Conservation (phyloP, 305 asterid species). For the Fraxinus angustifolia region DNA sequence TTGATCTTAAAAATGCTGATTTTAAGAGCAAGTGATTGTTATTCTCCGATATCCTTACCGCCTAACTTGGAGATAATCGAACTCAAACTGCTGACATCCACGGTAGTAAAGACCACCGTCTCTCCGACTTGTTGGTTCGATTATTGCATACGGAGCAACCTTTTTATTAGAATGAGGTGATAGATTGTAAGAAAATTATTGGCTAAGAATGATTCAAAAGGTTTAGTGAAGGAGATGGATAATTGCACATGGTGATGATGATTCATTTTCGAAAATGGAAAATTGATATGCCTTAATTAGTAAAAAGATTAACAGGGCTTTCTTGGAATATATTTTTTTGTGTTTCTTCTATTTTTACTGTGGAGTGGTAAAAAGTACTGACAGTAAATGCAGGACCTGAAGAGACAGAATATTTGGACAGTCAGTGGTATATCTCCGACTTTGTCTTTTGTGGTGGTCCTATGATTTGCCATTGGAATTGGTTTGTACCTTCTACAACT, state of each 20-base stretch:
- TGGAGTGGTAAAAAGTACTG: slow-evolving; percentile 14
- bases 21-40: neutral
- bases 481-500: neutral
- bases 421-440: slow-evolving; percentile 26
- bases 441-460: slow-evolving; percentile 8
- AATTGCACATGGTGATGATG: slow-evolving; percentile 24
- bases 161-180: neutral
- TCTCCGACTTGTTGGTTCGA: neutral
- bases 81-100: neutral
- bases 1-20: neutral
- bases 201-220: slow-evolving; percentile 38
- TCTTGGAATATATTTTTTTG: neutral
- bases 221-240: slow-evolving; percentile 15
- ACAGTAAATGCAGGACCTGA: slow-evolving; percentile 19
- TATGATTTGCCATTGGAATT: neutral
- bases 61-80: neutral
- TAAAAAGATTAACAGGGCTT: neutral
- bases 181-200: neutral
- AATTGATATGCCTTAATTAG: slow-evolving; percentile 25
- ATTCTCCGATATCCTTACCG: neutral
- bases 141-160: neutral
- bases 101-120: neutral
- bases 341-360: neutral
- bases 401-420: slow-evolving; percentile 39
- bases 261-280: slow-evolving; percentile 15